Conservation (phyloP, 1,284 basidiomycete species). For the Ceratobasidium theobromae region DNA sequence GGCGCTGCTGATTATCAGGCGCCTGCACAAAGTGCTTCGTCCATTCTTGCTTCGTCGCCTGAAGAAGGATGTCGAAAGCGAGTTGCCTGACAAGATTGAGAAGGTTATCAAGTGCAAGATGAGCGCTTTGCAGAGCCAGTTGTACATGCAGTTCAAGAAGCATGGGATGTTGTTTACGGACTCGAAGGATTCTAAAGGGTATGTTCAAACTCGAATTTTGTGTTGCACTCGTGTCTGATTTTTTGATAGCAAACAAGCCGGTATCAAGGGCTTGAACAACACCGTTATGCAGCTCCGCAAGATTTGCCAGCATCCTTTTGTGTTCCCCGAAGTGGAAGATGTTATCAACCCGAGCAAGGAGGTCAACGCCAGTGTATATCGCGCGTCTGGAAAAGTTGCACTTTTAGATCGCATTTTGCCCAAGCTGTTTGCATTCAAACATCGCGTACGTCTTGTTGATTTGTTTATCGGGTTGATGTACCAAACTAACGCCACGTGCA, state of each 20-base stretch:
- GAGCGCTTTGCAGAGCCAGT: constrained; percentile 90
- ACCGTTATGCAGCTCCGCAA: constrained; percentile 99
- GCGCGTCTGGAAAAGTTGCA: constrained; percentile 94
- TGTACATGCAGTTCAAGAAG: constrained; percentile 98
- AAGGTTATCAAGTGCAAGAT: constrained; percentile 99
- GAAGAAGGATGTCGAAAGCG: constrained; percentile 98
- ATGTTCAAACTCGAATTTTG: constrained; percentile 34
- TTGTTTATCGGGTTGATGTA: background rate
- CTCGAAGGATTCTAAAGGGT: constrained; percentile 77
- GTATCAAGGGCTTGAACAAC: constrained; percentile 89
- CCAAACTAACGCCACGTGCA: background rate
- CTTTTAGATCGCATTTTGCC: constrained; percentile 91
- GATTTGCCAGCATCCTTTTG: constrained; percentile 97
- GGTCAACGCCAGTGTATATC: constrained; percentile 83
- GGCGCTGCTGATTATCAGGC: constrained; percentile 94
- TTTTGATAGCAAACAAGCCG: constrained; percentile 60
- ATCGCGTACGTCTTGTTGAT: constrained; percentile 63
- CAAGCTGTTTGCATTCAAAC: constrained; percentile 90
- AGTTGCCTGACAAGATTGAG: constrained; percentile 98
- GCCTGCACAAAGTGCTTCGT: constrained; percentile 96
- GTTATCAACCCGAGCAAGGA: constrained; percentile 81
- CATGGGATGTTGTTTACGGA: constrained; percentile 89
- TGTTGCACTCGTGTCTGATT: background rate
- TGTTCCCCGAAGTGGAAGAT: constrained; percentile 94
- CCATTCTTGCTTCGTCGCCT: constrained; percentile 95